Evolutionary conservation across 495 filamentous ascomycete genomes (phyloP).

Genomic region (Hypoxylon cercidicola): DNA sequence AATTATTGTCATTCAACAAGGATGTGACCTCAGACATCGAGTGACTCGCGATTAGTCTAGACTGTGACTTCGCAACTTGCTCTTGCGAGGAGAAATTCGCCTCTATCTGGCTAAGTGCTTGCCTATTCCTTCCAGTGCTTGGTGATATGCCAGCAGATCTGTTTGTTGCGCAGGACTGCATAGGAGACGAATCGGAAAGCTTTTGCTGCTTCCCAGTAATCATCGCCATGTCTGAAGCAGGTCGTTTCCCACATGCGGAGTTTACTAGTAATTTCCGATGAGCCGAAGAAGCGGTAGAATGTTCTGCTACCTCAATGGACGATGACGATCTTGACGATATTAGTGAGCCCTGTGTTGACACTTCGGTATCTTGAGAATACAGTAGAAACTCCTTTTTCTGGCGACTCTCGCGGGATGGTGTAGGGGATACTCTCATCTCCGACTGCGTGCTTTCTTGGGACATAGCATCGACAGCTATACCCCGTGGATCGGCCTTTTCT

Average conservation of each 20-base stretch:
- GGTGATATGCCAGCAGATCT: neutral
- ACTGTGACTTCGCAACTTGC: neutral
- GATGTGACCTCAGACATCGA: neutral
- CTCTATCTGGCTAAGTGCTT: constrained; percentile 41
- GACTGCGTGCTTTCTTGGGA: constrained; percentile 43
- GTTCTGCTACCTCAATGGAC: constrained; percentile 1
- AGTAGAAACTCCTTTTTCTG: neutral
- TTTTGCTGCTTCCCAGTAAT: constrained; percentile 24
- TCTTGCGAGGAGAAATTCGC: constrained; percentile 20
- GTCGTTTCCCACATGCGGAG: constrained; percentile 21
- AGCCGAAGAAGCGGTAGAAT: neutral
- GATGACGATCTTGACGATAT: constrained; percentile 14
- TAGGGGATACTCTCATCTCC: constrained; percentile 5
- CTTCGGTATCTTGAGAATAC: neutral
- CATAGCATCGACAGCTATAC: constrained; percentile 42
- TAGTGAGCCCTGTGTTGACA: neutral
- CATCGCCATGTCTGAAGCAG: constrained; percentile 3
- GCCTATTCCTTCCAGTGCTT: constrained; percentile 8
- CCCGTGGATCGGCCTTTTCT: constrained; percentile 55
- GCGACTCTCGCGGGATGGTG: neutral
- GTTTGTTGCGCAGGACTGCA: neutral
- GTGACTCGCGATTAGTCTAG: neutral
- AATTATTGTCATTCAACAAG: neutral
- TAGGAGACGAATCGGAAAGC: constrained; percentile 7
- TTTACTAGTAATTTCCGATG: neutral